Base-by-base conservation (phyloP, 1,284 basidiomycete genomes). In the Ustilago lituana region DNA sequence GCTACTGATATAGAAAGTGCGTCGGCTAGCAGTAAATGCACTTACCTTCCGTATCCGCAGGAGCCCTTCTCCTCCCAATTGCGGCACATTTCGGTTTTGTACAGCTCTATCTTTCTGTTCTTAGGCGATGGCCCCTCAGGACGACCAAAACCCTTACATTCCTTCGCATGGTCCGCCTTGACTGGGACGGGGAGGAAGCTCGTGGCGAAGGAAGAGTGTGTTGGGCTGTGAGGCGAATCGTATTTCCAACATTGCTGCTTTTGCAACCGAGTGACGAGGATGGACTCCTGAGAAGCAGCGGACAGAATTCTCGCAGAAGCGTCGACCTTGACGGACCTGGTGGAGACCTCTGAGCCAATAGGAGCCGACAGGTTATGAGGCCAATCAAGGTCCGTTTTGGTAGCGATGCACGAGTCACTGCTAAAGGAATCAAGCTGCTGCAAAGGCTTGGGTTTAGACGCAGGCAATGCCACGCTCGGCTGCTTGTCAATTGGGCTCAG, bases 41-140 rank as follows among this genome's bases (percentile, higher is more conserved):
- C 64, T 51, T 37, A 69, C 60, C 33, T 41, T 46, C 89, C 90
- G 76, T 94, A 94, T 39, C 91, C 86, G 82, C 93, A 94, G n/a
- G 86, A 85, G 1, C 92, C 91, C 79, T 92, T 93, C 84, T 94
- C 92, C 82, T 93, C 92, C 92, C 92, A 94, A 80, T 91, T 93
- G 64, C 92, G 86, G 83, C 92, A 94, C 31, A 94, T 76, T 80
- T 94, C 92, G 0, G 93, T 94, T 86, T 94, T 94, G 86, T 94
- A 94, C 43, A 94, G 81, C 20, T 90, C 91, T 29, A 91, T 83
- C 84, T 94, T 94, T 70, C 90, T 86, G 78, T 93, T 94, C 83
- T 92, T 93, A 4, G 91, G 89, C 17, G 53, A 60, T 5, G 62
- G 54, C 2, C 43, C 48, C n/a, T 23, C 14, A 1, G 45, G 44